phyloP scores from a whole-genome alignment of 2,329 filamentous ascomycete genomes.

The Calonectria ilicicola region DNA sequence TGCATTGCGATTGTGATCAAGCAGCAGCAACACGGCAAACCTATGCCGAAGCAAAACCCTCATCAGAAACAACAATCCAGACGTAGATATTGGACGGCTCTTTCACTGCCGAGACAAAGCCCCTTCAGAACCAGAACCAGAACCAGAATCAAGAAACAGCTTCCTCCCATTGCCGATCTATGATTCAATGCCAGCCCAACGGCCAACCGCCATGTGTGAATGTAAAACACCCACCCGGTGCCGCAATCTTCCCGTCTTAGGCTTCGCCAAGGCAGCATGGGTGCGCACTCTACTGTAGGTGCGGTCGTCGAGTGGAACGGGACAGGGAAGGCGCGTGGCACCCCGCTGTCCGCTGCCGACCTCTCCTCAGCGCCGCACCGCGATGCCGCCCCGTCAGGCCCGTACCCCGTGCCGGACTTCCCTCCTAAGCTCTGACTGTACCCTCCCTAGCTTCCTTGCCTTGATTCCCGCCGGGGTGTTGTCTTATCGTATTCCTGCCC shows the following conservation, averaged over 20 bases:
- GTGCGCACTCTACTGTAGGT: slow-evolving; percentile 15
- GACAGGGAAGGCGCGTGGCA: slow-evolving; percentile 21
- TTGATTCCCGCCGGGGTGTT: not conserved
- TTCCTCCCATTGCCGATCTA: not conserved
- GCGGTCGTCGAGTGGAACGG: slow-evolving; percentile 13
- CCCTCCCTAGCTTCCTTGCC: not conserved
- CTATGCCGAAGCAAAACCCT: not conserved
- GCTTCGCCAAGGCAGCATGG: slow-evolving; percentile 18
- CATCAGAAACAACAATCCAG: not conserved
- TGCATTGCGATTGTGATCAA: not conserved
- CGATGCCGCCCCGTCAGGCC: slow-evolving; percentile 7
- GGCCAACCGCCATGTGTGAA: not conserved
- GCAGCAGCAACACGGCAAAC: not conserved
- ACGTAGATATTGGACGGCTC: not conserved
- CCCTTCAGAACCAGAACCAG: no score
- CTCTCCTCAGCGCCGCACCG: slow-evolving; percentile 3
- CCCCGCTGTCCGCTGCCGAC: slow-evolving; percentile 19
- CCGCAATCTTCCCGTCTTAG: not conserved
- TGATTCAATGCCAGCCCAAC: not conserved
- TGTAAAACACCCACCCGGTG: slow-evolving; percentile 1
- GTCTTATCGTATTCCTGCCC: slow-evolving; percentile 17
- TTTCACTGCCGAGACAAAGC: not conserved
- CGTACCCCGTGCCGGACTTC: not conserved
- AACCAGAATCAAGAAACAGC: no score
- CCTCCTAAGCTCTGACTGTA: slow-evolving; percentile 15